Percentiles rank a stretch among this genome's conserved stretches.
These are phyloP conservation scores for Daldinia eschscholtzii DNA, from an alignment of 2,329 filamentous ascomycete genomes.

Conservation along the genomic window DNA sequence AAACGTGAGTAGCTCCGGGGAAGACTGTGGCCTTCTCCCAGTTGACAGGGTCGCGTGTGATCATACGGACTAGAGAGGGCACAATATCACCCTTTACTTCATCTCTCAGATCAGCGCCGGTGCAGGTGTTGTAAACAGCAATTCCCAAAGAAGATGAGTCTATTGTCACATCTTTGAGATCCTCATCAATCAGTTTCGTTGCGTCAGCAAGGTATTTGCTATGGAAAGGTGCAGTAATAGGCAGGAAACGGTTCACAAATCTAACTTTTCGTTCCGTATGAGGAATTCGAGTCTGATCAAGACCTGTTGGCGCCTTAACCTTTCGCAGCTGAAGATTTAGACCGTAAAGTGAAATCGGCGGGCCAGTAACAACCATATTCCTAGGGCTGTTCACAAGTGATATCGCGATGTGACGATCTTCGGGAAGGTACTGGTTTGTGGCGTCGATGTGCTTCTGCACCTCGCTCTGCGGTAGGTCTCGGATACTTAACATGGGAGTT, in stretches of 20 bases:
- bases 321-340: slow-evolving; percentile 95
- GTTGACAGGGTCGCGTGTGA: slow-evolving; percentile 92
- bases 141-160: slow-evolving; percentile 80
- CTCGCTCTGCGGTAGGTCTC: slow-evolving; percentile 86
- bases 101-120: slow-evolving; percentile 83
- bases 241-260: slow-evolving; percentile 96
- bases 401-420: slow-evolving; percentile 93
- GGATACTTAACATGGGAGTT: slow-evolving; percentile 97
- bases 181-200: slow-evolving; percentile 84
- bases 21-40: slow-evolving; percentile 97
- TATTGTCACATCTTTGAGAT: slow-evolving; percentile 85
- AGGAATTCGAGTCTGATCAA: slow-evolving; percentile 94
- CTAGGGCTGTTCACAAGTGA: slow-evolving; percentile 97
- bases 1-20: slow-evolving; percentile 88
- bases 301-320: slow-evolving; percentile 95
- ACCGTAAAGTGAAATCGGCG: slow-evolving; percentile 95
- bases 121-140: slow-evolving; percentile 90
- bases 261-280: slow-evolving; percentile 96
- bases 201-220: slow-evolving; percentile 92
- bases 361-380: slow-evolving; percentile 96
- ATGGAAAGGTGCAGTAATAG: slow-evolving; percentile 98
- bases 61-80: slow-evolving; percentile 88
- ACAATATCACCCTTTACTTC: slow-evolving; percentile 82
- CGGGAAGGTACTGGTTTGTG: slow-evolving; percentile 94
- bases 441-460: slow-evolving; percentile 97